Percentiles rank a stretch among this genome's conserved stretches.
Evolutionary conservation across 1,284 basidiomycete species (phyloP).

Genomic region (Neonothopanus nambi): DNA sequence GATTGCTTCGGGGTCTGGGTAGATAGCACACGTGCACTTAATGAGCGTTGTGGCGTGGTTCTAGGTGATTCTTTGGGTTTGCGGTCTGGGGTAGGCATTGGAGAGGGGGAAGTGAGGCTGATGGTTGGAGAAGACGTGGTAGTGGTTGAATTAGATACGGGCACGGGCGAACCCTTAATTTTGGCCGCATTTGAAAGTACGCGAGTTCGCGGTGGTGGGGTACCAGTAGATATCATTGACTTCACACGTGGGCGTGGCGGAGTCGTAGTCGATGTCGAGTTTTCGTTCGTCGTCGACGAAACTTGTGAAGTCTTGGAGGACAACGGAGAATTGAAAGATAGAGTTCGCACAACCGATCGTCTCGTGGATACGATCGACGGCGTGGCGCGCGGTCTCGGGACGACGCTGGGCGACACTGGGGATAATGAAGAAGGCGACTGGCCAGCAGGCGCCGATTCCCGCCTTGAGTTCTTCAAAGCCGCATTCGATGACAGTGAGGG

Average conservation of each 20-base stretch:
- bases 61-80: background rate
- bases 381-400: constrained; percentile 8
- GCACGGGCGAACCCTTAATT: background rate
- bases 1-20: constrained; percentile 1
- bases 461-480: background rate
- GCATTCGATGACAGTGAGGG: constrained; percentile 1
- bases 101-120: constrained; percentile 12
- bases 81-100: constrained; percentile 2
- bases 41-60: constrained; percentile 2
- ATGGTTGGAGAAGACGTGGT: constrained; percentile 1
- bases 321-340: too few relatives aligned
- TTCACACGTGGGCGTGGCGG: constrained; percentile 9
- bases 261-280: constrained; percentile 13
- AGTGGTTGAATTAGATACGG: background rate
- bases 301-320: too few relatives aligned
- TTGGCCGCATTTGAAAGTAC: constrained; percentile 7
- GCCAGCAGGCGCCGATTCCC: background rate
- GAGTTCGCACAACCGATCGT: constrained; percentile 1
- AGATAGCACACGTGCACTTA: background rate
- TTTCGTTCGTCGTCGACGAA: constrained; percentile 1
- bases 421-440: background rate
- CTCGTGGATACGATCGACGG: constrained; percentile 14
- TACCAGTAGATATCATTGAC: constrained; percentile 1
- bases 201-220: constrained; percentile 3
- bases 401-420: background rate